Evolutionary conservation across 139 green algal species (phyloP), one percentile per base, ranked within the genome.

Genomic region (Micromonas commoda): DNA sequence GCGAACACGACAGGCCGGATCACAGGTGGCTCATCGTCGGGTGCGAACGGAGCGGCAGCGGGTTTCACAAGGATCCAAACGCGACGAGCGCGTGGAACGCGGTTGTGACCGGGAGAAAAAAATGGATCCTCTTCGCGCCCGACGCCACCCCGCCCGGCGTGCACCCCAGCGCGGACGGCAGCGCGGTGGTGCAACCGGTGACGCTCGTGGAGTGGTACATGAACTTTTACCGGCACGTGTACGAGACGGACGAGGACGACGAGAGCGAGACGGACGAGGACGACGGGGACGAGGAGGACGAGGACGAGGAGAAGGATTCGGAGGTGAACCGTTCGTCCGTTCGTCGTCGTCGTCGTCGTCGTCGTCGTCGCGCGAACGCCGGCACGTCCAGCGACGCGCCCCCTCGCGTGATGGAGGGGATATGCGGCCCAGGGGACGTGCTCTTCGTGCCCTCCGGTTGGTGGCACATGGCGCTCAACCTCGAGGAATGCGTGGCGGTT

Each of bases 11-110:
- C 2, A 65, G 91, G 6, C 91, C 91, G 2, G 85, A 94, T 53
- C 94, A 91, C 82, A 83, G 90, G 86, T 99, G 96, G 96, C 85
- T 99, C 37, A 98, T 99, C 75, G 79, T 94, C 3, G 94, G 94
- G 1, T 89, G 91, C 0, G n/a, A 37, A 2, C 85, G 90, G 33
- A 90, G 78, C 33, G 93, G 93, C 29, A 89, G 81, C n/a, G 85
- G 82, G 1, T 94, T 93, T 77, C 89, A 94, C 69, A 33, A 33
- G 21, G 79, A 82, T 68, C 77, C 77, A 6, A 82, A 82, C 69
- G 54, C 24, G 2, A 82, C 77, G 39, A 39, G 2, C 65, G 95
- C 95, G 5, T 98, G 94, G 94, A 99, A 99, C 73, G 91, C 91
- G 1, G 91, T 97, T 31, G 77, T 97, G 38, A 66, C 73, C 13